Evolutionary conservation across 306 rosid genomes (phyloP).

Genomic region (Hippophae tibetana): DNA sequence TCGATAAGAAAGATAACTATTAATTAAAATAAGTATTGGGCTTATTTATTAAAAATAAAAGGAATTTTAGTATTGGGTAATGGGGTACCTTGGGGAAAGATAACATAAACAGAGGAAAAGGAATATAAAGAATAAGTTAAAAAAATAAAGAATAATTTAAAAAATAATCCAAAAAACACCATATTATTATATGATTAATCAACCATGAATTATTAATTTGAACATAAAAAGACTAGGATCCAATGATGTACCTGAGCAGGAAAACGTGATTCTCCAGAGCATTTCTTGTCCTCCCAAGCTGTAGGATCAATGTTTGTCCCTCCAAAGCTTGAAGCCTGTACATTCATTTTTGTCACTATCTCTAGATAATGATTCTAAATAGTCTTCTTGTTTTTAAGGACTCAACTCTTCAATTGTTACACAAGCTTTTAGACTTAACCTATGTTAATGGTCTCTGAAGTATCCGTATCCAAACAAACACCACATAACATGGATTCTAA

Average conservation of each 20-base stretch:
- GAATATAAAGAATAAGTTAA: no score
- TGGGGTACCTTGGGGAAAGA: no score
- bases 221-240: neutral
- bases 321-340: conserved; percentile 90
- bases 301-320: conserved; percentile 85
- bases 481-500: no score
- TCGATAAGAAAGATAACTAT: no score
- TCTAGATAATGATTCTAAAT: no score
- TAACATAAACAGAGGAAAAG: no score
- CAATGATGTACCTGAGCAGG: conserved; percentile 77
- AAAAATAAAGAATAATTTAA: no score
- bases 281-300: conserved; percentile 96
- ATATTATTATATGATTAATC: neutral
- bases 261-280: conserved; percentile 81
- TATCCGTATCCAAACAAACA: no score
- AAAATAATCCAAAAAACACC: neutral
- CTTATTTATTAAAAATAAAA: no score
- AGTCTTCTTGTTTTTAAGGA: no score
- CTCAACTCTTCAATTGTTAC: neutral
- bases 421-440: neutral
- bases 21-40: no score
- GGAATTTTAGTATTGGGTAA: no score
- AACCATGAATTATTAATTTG: neutral
- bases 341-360: neutral
- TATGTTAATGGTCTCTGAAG: neutral